A percentile compares a stretch with the other conserved stretches of the same genome.
These are phyloP conservation scores for Diaporthe sp. DNA, from an alignment of 2,329 filamentous ascomycete species.

Conservation along the genomic window DNA sequence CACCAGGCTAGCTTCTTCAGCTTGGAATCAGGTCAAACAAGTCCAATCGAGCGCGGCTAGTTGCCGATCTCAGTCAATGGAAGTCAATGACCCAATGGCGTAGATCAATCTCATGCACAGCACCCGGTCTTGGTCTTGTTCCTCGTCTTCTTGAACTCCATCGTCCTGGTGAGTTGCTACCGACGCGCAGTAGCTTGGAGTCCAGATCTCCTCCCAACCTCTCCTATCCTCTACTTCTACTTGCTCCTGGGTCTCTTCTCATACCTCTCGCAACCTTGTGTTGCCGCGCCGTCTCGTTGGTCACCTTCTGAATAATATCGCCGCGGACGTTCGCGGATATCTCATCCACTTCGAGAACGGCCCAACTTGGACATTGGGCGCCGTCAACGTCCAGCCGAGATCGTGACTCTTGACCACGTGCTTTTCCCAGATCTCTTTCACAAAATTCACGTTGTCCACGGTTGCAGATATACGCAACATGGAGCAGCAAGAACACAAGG, in stretches of 20 bases:
- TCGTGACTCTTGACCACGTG: not conserved
- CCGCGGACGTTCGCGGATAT: not conserved
- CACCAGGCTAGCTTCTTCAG: constrained; percentile 30
- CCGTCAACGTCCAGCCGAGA: not conserved
- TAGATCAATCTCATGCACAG: constrained; percentile 16
- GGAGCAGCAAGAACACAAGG: constrained; percentile 56
- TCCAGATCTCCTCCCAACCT: constrained; percentile 28
- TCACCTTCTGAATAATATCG: not conserved
- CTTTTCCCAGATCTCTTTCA: too few relatives aligned
- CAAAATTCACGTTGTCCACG: not conserved
- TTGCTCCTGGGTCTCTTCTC: not conserved
- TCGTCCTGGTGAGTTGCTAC: not conserved
- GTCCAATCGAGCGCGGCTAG: constrained; percentile 14
- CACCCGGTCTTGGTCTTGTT: constrained; percentile 7
- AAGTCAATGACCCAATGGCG: constrained; percentile 31
- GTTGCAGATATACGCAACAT: constrained; percentile 45
- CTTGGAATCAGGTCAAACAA: constrained; percentile 26
- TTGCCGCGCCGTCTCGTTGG: not conserved
- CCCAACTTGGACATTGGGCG: not conserved
- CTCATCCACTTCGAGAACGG: not conserved
- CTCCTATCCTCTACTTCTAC: not conserved
- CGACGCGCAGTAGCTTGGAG: not conserved
- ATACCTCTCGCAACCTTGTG: not conserved
- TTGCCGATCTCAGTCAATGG: constrained; percentile 23
- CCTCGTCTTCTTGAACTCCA: constrained; percentile 3